phyloP scores from a whole-genome alignment of 108 stramenopile species.

The Schizochytrium sp. region DNA sequence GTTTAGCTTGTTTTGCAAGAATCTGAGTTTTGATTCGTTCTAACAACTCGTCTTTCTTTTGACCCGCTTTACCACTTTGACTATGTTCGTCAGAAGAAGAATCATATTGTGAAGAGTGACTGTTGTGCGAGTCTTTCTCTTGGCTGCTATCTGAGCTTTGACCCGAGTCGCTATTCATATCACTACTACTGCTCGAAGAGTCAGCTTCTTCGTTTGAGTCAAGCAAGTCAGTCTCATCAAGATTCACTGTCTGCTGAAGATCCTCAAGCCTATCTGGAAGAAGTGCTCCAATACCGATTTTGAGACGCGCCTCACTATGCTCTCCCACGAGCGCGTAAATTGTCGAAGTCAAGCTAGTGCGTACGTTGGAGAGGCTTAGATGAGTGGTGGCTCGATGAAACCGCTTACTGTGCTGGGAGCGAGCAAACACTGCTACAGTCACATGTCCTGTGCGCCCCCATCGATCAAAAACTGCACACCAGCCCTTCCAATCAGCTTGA shows the following conservation, averaged over 20 bases:
- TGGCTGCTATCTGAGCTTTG: background rate
- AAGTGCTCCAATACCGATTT: conserved; percentile 22
- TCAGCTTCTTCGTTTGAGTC: background rate
- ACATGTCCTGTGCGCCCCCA: background rate
- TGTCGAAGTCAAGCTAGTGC: background rate
- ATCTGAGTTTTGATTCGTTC: background rate
- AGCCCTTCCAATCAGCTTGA: conserved; percentile 2
- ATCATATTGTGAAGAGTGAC: background rate
- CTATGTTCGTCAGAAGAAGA: background rate
- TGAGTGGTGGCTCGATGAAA: background rate
- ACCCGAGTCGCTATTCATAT: too few relatives aligned
- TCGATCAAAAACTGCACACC: background rate
- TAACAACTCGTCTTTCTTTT: background rate
- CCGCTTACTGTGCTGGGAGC: background rate
- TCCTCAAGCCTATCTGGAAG: background rate
- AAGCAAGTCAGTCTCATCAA: background rate
- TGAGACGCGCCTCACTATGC: background rate
- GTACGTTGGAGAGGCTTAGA: background rate
- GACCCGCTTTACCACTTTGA: background rate
- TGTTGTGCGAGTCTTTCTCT: background rate
- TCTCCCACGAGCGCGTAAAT: background rate
- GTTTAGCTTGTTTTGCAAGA: too few relatives aligned
- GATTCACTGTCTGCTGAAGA: background rate
- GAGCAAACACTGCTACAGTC: background rate
- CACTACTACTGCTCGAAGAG: background rate